Conservation (phyloP, 2,329 filamentous ascomycete genomes). For the Pseudogymnoascus destructans region DNA sequence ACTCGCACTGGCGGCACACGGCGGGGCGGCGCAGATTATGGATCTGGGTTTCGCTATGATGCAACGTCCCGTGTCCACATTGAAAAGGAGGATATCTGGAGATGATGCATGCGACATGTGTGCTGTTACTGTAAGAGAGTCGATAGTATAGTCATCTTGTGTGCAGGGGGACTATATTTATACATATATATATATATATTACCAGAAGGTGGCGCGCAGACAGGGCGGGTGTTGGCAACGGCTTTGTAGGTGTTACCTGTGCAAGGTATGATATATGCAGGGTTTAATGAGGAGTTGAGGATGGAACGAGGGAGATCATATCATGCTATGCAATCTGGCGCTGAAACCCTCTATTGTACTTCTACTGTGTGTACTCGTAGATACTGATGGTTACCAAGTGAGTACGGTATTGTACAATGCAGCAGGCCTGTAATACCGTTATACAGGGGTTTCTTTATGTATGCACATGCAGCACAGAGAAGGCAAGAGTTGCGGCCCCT, state of each 20-base stretch:
- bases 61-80: background rate
- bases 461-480: background rate
- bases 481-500: background rate
- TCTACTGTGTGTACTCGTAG: background rate
- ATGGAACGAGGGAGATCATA: background rate
- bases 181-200: too few species aligned
- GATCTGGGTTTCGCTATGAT: background rate
- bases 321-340: too few species aligned
- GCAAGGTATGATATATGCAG: slow-evolving; percentile 1
- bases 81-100: background rate
- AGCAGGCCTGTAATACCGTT: too few species aligned
- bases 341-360: too few species aligned
- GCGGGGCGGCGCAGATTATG: background rate
- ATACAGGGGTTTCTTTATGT: background rate
- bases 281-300: background rate
- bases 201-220: background rate
- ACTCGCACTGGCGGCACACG: background rate
- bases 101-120: background rate
- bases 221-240: background rate
- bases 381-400: background rate
- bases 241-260: background rate
- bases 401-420: background rate
- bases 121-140: background rate
- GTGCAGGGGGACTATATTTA: background rate
- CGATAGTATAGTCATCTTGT: background rate